Evolutionary conservation across 2,329 filamentous ascomycete genomes (phyloP).

Genomic region (Coniochaeta ligniaria): DNA sequence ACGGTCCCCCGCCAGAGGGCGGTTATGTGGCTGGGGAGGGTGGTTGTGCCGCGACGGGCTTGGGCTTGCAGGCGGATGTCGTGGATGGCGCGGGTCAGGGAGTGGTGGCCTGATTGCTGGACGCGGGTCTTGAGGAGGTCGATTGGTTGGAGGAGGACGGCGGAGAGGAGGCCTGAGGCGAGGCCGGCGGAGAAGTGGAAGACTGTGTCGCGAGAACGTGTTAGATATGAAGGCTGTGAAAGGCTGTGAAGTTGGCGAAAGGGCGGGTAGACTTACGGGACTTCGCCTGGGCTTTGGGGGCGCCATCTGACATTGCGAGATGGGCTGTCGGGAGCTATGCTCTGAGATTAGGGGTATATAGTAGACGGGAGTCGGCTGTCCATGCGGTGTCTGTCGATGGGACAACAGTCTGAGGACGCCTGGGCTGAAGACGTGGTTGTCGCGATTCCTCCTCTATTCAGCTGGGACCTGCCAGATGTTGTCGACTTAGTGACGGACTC

Average conservation of each 20-base stretch:
- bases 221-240: too few species aligned
- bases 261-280: conserved; percentile 20
- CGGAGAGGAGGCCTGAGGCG: conserved; percentile 78
- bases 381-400: background rate
- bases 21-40: conserved; percentile 25
- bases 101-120: conserved; percentile 72
- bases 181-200: conserved; percentile 89
- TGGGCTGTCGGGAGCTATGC: background rate
- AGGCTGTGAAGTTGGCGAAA: too few species aligned
- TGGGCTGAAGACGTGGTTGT: background rate
- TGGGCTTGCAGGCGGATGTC: conserved; percentile 45
- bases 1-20: conserved; percentile 88
- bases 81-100: conserved; percentile 62
- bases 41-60: conserved; percentile 42
- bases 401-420: background rate
- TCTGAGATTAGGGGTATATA: too few species aligned
- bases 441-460: background rate
- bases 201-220: too few species aligned
- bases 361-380: background rate
- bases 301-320: conserved; percentile 24
- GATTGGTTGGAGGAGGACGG: conserved; percentile 85
- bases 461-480: background rate
- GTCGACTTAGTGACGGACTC: background rate
- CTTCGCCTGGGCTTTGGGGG: conserved; percentile 22
- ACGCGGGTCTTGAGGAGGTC: conserved; percentile 95